A percentile compares a stretch with the other conserved stretches of the same genome.
Evolutionary conservation across 73 alveolate species (phyloP).

Genomic region (Paramecium tetraurelia): DNA sequence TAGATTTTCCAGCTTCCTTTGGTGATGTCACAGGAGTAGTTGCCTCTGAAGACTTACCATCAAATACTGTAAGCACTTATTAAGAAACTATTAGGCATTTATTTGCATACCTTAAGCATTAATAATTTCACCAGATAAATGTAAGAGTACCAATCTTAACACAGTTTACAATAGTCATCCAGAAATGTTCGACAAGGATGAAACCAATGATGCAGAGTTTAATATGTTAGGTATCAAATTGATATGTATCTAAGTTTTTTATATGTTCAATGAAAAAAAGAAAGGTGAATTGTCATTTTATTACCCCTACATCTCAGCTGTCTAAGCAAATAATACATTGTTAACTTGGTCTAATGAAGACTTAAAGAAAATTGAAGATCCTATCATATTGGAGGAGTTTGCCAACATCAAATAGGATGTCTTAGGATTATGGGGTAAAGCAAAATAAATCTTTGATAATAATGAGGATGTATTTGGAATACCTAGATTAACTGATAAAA

Average conservation of each 20-base stretch:
- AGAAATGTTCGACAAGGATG: not conserved
- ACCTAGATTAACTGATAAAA: not conserved
- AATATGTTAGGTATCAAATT: constrained; percentile 14
- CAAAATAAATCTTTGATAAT: not conserved
- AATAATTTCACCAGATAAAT: not conserved
- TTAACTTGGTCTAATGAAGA: not conserved
- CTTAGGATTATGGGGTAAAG: not conserved
- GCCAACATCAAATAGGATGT: not conserved
- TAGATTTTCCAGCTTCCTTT: constrained; percentile 5
- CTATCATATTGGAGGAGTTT: not conserved
- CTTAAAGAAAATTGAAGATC: not conserved
- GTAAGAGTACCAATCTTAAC: not conserved
- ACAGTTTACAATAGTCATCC: not conserved
- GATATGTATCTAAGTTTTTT: not conserved
- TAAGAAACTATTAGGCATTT: not conserved
- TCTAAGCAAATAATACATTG: not conserved
- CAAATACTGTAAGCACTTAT: not conserved
- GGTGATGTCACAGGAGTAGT: not conserved
- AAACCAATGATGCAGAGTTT: not conserved
- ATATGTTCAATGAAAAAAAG: constrained; percentile 8
- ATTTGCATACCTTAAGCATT: constrained; percentile 2
- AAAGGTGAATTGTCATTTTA: constrained; percentile 18
- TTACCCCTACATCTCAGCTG: constrained; percentile 26
- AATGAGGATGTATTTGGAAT: not conserved
- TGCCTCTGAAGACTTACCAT: not conserved